These are phyloP conservation scores for Fusarium decemcellulare DNA, from an alignment of 2,329 filamentous ascomycete genomes.

Conservation along the genomic window DNA sequence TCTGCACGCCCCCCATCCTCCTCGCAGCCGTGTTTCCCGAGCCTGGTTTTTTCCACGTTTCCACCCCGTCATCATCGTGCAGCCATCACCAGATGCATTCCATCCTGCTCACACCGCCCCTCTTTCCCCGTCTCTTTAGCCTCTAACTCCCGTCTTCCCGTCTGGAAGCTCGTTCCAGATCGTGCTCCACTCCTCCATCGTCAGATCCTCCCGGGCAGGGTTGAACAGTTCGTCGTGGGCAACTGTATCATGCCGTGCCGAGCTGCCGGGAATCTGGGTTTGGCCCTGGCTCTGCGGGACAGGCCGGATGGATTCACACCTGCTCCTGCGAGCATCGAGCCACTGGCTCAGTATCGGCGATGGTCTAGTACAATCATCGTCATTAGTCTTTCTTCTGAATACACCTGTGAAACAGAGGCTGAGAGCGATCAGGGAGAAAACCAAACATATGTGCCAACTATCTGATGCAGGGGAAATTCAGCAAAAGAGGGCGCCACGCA, in stretches of 20 bases:
- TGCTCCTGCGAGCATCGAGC: slow-evolving; percentile 29
- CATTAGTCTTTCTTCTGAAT: slow-evolving; percentile 58
- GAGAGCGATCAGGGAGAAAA: slow-evolving; percentile 32
- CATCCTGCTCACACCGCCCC: slow-evolving; percentile 23
- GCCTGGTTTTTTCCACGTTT: slow-evolving; percentile 29
- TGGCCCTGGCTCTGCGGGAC: slow-evolving; percentile 23
- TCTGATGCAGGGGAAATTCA: slow-evolving; percentile 43
- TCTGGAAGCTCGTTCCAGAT: slow-evolving; percentile 23
- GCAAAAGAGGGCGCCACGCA: slow-evolving; percentile 44
- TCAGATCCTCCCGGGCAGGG: slow-evolving; percentile 7
- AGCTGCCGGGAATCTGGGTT: slow-evolving; percentile 27
- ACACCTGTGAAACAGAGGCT: slow-evolving; percentile 40
- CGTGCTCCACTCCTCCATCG: slow-evolving; percentile 30
- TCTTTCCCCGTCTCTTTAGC: slow-evolving; percentile 16
- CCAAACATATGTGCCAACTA: slow-evolving; percentile 46
- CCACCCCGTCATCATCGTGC: slow-evolving; percentile 43
- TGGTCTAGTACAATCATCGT: slow-evolving; percentile 59
- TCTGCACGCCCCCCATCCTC: slow-evolving; percentile 33
- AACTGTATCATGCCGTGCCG: slow-evolving; percentile 32
- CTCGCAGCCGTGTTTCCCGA: slow-evolving; percentile 44
- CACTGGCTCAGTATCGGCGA: slow-evolving; percentile 51
- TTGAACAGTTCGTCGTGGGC: slow-evolving; percentile 22
- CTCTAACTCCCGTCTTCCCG: slow-evolving; percentile 7
- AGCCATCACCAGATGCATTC: slow-evolving; percentile 22
- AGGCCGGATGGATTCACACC: slow-evolving; percentile 20